Base-by-base conservation (phyloP, 805 yeast genomes). In the Wickerhamiella galacta region DNA sequence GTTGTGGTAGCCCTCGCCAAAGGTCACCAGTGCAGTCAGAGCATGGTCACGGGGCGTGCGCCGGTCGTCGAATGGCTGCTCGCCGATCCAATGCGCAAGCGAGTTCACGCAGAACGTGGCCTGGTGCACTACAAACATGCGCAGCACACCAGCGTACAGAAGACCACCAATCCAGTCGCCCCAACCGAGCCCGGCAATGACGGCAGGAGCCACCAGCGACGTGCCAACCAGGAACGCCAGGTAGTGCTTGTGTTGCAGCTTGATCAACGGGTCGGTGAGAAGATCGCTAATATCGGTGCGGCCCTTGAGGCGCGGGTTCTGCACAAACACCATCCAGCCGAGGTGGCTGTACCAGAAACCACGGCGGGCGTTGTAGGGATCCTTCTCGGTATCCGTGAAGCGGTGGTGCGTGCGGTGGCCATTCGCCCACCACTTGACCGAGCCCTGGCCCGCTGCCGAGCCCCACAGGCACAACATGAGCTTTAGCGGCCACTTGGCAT, bases 1-100 rank as follows among this genome's bases (percentile, higher is more conserved):
- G 57, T 83, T 85, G 54, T 82, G 92, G 56, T 72, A 72, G 4
- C 93, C 87, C 57, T 85, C 95, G 9, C 96, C 96, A 49, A 77
- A 72, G 0, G 94, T 76, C 11, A 80, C 61, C 11, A 71, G 49
- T 16, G 73, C 72, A 17, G 73, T 66, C 30, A 70, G 52, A 12
- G 73, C 70, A 49, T 64, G 82, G 61, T 70, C 79, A 49, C 68
- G 66, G 45, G 72, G 87, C 37, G 92, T 70, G 46, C 77, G 76
- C 29, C 71, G 68, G 52, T 72, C 79, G 45, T 73, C 79, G 51
- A 68, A 75, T 0, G 92, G 78, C 43, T 76, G 73, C 20, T 73
- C 66, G 6, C 85, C 85, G 23, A 75, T 58, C 43, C 66, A 62
- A 57, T 85, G 96, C 25, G 95, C 90, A 15, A 82, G 51, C 1